Evolutionary conservation across 192 early-diverging fungal species (phyloP).

Genomic region (Linnemannia hyalina): DNA sequence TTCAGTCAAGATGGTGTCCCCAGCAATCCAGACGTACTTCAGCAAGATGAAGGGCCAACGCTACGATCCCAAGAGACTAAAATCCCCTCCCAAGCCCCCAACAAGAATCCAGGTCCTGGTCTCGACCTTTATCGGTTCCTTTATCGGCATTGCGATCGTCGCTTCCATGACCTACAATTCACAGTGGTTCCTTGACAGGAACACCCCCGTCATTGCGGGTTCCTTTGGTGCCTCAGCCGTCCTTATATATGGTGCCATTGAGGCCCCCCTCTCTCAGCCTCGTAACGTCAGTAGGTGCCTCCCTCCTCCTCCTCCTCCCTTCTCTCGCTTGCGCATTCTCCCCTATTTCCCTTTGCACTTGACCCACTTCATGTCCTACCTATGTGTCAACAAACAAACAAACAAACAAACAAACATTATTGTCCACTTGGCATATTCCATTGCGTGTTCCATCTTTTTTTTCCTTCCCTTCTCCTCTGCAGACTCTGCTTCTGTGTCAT

Average conservation of each 20-base stretch:
- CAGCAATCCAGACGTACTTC: slow-evolving; percentile 20
- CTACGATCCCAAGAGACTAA: slow-evolving; percentile 24
- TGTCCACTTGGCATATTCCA: background rate
- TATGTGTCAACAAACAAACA: background rate
- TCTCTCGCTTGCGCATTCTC: background rate
- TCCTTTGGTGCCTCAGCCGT: slow-evolving; percentile 72
- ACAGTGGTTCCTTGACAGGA: slow-evolving; percentile 40
- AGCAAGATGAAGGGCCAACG: slow-evolving; percentile 39
- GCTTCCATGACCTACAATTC: slow-evolving; percentile 37
- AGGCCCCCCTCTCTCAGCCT: slow-evolving; percentile 72
- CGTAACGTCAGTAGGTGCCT: slow-evolving; percentile 59
- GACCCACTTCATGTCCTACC: background rate
- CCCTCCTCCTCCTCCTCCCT: background rate
- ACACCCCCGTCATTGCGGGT: slow-evolving; percentile 31
- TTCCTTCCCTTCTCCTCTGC: background rate
- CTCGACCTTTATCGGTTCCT: slow-evolving; percentile 58
- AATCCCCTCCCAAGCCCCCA: slow-evolving; percentile 17
- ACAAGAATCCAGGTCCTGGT: slow-evolving; percentile 32
- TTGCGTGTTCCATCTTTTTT: background rate
- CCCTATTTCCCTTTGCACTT: background rate
- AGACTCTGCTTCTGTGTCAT: background rate
- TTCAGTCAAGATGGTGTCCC: background rate
- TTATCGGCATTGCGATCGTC: slow-evolving; percentile 48
- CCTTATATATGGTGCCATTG: slow-evolving; percentile 71
- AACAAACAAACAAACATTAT: background rate